Conservation (phyloP, 2,329 filamentous ascomycete species). For the Colletotrichum graminicola region DNA sequence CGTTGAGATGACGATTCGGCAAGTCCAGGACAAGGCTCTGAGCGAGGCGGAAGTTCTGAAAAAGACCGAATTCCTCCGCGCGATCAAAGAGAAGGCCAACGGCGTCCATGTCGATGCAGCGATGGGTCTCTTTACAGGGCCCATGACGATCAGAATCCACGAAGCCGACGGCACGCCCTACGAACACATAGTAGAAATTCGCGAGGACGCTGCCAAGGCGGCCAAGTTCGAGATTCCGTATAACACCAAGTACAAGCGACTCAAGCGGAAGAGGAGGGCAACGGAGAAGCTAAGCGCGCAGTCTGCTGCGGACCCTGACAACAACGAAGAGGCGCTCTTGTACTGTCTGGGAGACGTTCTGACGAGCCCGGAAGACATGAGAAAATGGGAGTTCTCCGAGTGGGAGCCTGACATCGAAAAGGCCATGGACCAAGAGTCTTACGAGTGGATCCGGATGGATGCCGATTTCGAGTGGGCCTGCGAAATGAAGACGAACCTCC, state of each 20-base stretch:
- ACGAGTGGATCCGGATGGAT: constrained; percentile 98
- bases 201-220: constrained; percentile 80
- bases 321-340: constrained; percentile 83
- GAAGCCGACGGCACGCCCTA: constrained; percentile 98
- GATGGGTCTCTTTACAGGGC: constrained; percentile 89
- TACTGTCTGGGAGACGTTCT: constrained; percentile 95
- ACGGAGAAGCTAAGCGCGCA: constrained; percentile 68
- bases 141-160: constrained; percentile 98
- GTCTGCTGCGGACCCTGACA: constrained; percentile 62
- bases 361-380: constrained; percentile 82
- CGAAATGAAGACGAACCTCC: constrained; percentile 83
- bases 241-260: constrained; percentile 98
- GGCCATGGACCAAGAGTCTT: constrained; percentile 94
- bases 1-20: constrained; percentile 89
- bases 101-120: constrained; percentile 77
- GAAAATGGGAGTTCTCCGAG: constrained; percentile 86
- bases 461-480: constrained; percentile 99
- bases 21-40: constrained; percentile 69
- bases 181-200: constrained; percentile 97
- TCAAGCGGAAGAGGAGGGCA: constrained; percentile 78
- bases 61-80: constrained; percentile 83
- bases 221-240: constrained; percentile 94
- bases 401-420: constrained; percentile 92
- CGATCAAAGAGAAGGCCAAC: constrained; percentile 82
- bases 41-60: constrained; percentile 41